Evolutionary conservation across 805 yeast genomes (phyloP).

Genomic region (Saccharomyces paradoxus): DNA sequence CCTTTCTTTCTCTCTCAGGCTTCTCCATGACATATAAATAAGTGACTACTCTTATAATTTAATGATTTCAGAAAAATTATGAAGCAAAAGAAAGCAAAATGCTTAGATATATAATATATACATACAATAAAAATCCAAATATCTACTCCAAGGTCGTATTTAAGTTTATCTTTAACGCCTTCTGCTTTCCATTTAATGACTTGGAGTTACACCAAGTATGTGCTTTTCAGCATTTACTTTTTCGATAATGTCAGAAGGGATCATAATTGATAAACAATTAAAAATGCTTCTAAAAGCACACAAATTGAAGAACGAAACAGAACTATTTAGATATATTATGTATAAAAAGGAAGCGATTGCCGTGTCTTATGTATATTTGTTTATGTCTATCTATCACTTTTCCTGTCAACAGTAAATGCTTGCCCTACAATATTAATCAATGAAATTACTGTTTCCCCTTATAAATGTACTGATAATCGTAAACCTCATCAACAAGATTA

Average conservation of each 20-base stretch:
- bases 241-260: background rate
- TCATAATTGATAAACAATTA: background rate
- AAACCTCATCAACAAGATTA: conserved; percentile 33
- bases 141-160: background rate
- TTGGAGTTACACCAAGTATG: background rate
- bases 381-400: background rate
- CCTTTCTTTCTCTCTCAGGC: background rate
- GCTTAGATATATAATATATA: background rate
- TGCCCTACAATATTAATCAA: background rate
- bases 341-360: background rate
- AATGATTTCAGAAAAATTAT: background rate
- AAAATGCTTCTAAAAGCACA: no score
- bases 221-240: background rate
- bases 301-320: no score
- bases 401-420: background rate
- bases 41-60: background rate
- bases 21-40: background rate
- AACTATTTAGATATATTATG: background rate
- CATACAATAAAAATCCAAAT: background rate
- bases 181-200: background rate
- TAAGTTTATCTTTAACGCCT: background rate
- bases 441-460: background rate
- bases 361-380: background rate
- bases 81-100: background rate
- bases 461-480: conserved; percentile 39